A percentile compares a stretch with the other conserved stretches of the same genome.
Evolutionary conservation across 148 eudicot genomes (phyloP).

Genomic region (Camellia lanceoleosa): DNA sequence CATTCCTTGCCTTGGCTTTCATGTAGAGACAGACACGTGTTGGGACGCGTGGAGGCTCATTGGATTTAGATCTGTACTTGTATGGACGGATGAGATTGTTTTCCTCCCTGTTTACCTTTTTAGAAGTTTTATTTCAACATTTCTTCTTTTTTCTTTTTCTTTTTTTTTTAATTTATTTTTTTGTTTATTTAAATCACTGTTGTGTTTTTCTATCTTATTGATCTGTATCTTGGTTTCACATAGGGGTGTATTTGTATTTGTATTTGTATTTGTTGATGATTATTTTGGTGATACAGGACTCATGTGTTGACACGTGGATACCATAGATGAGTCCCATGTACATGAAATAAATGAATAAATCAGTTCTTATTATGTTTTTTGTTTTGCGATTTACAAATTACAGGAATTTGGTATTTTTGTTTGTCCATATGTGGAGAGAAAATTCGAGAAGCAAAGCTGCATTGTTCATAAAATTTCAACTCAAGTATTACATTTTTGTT

Average conservation of each 20-base stretch:
- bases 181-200: background rate
- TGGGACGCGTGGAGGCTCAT: slow-evolving; percentile 15
- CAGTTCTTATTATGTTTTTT: slow-evolving; percentile 3
- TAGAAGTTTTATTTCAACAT: background rate
- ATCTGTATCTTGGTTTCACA: background rate
- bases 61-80: slow-evolving; percentile 12
- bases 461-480: no score
- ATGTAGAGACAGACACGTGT: slow-evolving; percentile 22
- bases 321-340: slow-evolving; percentile 5
- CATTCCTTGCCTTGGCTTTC: slow-evolving; percentile 30
- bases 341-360: slow-evolving; percentile 20
- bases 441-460: no score
- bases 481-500: no score
- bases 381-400: background rate
- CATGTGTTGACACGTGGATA: slow-evolving; percentile 7
- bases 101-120: background rate
- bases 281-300: slow-evolving; percentile 9
- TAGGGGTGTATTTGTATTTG: background rate
- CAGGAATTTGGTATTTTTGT: no score
- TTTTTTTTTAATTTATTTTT: background rate
- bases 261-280: slow-evolving; percentile 5
- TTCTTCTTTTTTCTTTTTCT: no score
- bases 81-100: slow-evolving; percentile 29
- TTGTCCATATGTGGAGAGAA: no score
- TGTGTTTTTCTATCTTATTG: slow-evolving; percentile 2